Evolutionary conservation across 2,329 filamentous ascomycete species (phyloP), one percentile per base, ranked within the genome.

Genomic region (Hypoxylon sp.): DNA sequence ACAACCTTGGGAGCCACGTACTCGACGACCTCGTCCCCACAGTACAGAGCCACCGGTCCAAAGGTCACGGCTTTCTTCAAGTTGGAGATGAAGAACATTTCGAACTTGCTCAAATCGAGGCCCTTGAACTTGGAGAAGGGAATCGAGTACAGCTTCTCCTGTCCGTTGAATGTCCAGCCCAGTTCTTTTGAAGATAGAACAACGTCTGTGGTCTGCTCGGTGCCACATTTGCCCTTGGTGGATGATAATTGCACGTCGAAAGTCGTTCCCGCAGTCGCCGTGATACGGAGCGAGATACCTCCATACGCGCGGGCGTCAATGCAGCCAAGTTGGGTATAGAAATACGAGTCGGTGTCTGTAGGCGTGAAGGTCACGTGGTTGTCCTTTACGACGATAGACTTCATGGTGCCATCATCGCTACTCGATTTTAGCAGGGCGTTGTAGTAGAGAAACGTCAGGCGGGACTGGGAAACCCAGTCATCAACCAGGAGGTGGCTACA

Each of bases 391-490:
- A 89, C 80, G 24, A 89, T 78, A 1, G 86, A 88, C 22, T 82
- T 80, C 85, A 89, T 88, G 5, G 85, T 85, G 2, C 78, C 84
- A 74, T 90, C 88, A 69, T 88, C 86, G 35, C 86, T 87, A 5
- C 85, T 85, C 3, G 87, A 81, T 69, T 85, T 79, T 2, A 85
- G 79, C 78, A 89, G 80, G 39, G 87, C 82, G 74, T 90, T 90
- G 80, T 90, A 90, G 73, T 81, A 86, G 14, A 90, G 78, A 77
- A 90, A 90, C 1, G 85, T 88, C 58, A 90, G 77, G 31, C 87
- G 86, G 5, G 87, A 90, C 74, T 90, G 88, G 8, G 87, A 90
- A 59, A 82, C 82, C 83, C 86, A 90, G 78, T 90, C 88, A 69
- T 90, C 88, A 59, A 90, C 81, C 26, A 87, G 74, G 5, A 86